Evolutionary conservation across 225 moss, liverwort and hornwort species (phyloP).

Genomic region (Neckera pumila): DNA sequence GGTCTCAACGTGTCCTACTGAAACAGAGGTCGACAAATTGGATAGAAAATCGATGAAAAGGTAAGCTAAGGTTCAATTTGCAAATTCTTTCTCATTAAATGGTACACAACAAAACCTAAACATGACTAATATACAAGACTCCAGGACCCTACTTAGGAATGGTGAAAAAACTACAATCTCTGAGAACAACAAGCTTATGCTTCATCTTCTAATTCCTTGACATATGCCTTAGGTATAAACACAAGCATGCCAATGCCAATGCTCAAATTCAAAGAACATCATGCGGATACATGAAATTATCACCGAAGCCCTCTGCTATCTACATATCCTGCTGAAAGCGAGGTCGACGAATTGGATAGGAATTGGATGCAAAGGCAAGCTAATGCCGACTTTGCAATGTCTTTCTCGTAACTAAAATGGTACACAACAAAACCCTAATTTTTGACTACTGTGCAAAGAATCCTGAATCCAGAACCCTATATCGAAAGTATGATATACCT

Average conservation of each 20-base stretch:
- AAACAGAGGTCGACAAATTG: not conserved
- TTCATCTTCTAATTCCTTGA: slow-evolving; percentile 72
- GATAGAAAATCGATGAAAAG: not conserved
- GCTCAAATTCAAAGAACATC: not conserved
- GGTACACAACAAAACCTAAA: slow-evolving; percentile 8
- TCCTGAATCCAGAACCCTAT: not conserved
- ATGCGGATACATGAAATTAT: not conserved
- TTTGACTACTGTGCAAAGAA: slow-evolving; percentile 1
- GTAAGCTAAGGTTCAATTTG: not conserved
- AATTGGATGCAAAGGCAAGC: not conserved
- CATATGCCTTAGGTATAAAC: slow-evolving; percentile 57
- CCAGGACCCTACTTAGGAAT: not conserved
- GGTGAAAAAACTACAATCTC: not conserved
- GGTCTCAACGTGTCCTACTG: not conserved
- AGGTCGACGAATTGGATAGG: slow-evolving; percentile 11
- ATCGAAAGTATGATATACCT: not conserved
- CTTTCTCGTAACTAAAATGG: slow-evolving; percentile 4
- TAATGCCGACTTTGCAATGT: not conserved
- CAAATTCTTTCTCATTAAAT: slow-evolving; percentile 4
- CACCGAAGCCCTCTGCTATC: not conserved
- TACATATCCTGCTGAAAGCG: not conserved
- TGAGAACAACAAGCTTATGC: slow-evolving; percentile 1
- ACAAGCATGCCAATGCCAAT: slow-evolving; percentile 27
- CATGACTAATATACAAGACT: not conserved
- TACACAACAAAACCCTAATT: slow-evolving; percentile 19